These are phyloP conservation scores for Penicillium sp. DNA, from an alignment of 2,329 filamentous ascomycete species.

Conservation along the genomic window DNA sequence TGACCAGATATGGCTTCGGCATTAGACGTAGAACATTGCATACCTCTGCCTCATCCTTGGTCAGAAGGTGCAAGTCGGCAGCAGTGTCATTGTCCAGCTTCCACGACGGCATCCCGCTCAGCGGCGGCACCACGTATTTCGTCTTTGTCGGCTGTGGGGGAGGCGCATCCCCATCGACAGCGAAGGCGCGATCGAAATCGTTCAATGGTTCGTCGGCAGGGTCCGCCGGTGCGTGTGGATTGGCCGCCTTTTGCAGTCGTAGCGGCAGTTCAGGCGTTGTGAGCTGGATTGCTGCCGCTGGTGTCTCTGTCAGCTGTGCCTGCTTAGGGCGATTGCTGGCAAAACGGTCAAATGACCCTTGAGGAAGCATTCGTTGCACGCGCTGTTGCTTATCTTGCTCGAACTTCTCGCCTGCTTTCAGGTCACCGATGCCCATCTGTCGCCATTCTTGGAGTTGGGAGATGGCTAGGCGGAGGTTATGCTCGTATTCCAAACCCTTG, in stretches of 20 bases:
- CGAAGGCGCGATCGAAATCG: constrained; percentile 54
- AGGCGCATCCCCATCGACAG: constrained; percentile 49
- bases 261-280: constrained; percentile 76
- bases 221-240: constrained; percentile 28
- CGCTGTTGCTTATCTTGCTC: constrained; percentile 81
- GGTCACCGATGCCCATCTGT: constrained; percentile 74
- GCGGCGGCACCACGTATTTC: constrained; percentile 52
- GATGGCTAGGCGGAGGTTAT: constrained; percentile 87
- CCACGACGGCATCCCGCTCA: constrained; percentile 51
- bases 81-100: constrained; percentile 71
- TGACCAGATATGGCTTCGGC: constrained; percentile 90
- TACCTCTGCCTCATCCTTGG: constrained; percentile 77
- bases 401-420: constrained; percentile 86
- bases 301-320: constrained; percentile 66
- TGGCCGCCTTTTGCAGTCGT: constrained; percentile 50
- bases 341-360: constrained; percentile 82
- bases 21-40: constrained; percentile 81
- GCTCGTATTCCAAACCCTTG: constrained; percentile 82
- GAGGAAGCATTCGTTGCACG: constrained; percentile 62
- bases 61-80: constrained; percentile 77
- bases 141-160: constrained; percentile 43
- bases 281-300: constrained; percentile 71
- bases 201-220: constrained; percentile 43
- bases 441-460: constrained; percentile 92
- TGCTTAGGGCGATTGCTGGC: constrained; percentile 70